Conservation (phyloP, 2,329 filamentous ascomycete species). For the Colletotrichum lindemuthianum region DNA sequence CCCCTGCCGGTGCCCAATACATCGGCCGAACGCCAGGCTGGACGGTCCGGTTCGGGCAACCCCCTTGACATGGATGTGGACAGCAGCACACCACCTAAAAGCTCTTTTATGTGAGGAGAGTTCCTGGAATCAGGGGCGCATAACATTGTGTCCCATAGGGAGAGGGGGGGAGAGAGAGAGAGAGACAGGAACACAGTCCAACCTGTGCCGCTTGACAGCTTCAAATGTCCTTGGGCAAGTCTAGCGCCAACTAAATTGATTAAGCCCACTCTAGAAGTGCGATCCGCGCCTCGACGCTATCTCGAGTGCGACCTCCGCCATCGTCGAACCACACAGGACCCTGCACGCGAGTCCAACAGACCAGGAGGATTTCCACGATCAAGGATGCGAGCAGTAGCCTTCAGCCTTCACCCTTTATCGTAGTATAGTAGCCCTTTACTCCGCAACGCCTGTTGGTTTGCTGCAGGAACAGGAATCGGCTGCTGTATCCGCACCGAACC, state of each 20-base stretch:
- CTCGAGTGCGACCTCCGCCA: slow-evolving; percentile 13
- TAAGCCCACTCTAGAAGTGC: slow-evolving; percentile 12
- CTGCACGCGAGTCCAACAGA: slow-evolving; percentile 9
- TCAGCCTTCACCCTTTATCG: too few relatives aligned
- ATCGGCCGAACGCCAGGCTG: slow-evolving; percentile 2
- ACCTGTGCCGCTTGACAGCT: slow-evolving; percentile 17
- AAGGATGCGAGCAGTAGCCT: too few relatives aligned
- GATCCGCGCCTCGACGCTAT: slow-evolving; percentile 7
- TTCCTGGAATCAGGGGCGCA: not conserved
- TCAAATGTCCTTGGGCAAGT: slow-evolving; percentile 1
- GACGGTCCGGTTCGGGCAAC: slow-evolving; percentile 10
- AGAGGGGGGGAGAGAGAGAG: slow-evolving; percentile 2
- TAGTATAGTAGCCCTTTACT: too few relatives aligned
- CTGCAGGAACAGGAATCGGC: too few relatives aligned
- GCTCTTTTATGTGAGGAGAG: not conserved
- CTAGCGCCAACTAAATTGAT: slow-evolving; percentile 8
- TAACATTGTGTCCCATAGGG: not conserved
- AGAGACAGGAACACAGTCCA: not conserved
- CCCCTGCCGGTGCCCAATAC: slow-evolving; percentile 15
- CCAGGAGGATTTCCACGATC: not conserved
- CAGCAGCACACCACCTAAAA: slow-evolving; percentile 2
- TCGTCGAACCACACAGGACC: slow-evolving; percentile 11
- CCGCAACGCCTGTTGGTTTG: too few relatives aligned
- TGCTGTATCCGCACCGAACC: too few relatives aligned
- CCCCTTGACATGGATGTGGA: slow-evolving; percentile 1